Evolutionary conservation across 768 basidiomycete species (phyloP).

Genomic region (Rhizopogon vesiculosus): DNA sequence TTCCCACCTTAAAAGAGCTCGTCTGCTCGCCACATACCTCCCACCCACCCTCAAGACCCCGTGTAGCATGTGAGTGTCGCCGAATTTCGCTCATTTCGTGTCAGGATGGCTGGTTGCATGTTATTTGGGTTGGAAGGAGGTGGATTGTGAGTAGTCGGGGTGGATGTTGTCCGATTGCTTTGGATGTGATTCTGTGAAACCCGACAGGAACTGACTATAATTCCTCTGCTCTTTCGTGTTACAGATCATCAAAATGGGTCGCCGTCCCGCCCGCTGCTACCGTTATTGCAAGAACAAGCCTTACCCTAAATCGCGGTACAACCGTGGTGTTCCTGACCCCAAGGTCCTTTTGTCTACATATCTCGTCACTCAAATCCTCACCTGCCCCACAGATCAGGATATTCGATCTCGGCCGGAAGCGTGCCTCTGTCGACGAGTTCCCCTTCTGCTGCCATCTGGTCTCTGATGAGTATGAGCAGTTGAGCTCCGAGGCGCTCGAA

Average conservation of each 20-base stretch:
- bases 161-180: background rate
- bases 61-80: too few species aligned
- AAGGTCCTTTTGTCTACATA: conserved; percentile 49
- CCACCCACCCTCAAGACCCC: too few species aligned
- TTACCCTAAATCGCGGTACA: conserved; percentile 92
- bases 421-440: conserved; percentile 96
- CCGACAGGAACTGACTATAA: background rate
- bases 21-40: too few species aligned
- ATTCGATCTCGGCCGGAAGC: conserved; percentile 94
- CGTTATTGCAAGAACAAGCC: conserved; percentile 99
- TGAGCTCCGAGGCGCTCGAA: conserved; percentile 93
- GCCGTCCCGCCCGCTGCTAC: conserved; percentile 97
- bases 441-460: conserved; percentile 96
- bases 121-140: background rate
- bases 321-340: conserved; percentile 97
- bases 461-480: conserved; percentile 97
- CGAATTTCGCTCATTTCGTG: too few species aligned
- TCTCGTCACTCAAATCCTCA: background rate
- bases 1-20: too few species aligned
- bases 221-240: background rate
- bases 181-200: background rate
- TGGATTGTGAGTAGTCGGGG: background rate
- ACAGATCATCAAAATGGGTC: conserved; percentile 66
- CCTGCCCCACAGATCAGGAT: conserved; percentile 75
- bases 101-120: conserved; percentile 1